These are phyloP conservation scores for Neospermospora avenae DNA, from an alignment of 2,329 filamentous ascomycete species.

Conservation along the genomic window DNA sequence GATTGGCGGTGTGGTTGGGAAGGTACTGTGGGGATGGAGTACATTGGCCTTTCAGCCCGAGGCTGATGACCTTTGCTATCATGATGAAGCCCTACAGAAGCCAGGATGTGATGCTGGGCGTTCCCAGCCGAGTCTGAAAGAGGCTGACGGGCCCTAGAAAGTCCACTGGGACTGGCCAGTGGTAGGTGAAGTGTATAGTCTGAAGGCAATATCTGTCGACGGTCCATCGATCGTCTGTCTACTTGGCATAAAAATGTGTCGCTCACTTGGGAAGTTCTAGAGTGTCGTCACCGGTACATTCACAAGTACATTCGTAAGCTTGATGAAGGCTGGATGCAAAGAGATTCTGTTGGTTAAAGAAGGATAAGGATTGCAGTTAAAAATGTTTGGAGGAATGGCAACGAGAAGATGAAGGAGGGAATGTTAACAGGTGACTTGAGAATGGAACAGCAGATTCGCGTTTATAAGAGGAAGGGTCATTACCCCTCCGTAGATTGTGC, in stretches of 20 bases:
- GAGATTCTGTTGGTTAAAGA: slow-evolving; percentile 25
- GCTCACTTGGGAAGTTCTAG: slow-evolving; percentile 16
- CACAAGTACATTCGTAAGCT: slow-evolving; percentile 14
- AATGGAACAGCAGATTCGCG: slow-evolving; percentile 33
- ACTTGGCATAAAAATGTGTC: slow-evolving; percentile 32
- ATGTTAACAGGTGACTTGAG: slow-evolving; percentile 32
- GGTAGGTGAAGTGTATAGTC: slow-evolving; percentile 23
- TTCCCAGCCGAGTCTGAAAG: slow-evolving; percentile 33
- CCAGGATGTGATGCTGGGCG: slow-evolving; percentile 30
- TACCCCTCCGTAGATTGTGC: not conserved
- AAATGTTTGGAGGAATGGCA: slow-evolving; percentile 36
- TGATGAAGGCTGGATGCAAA: slow-evolving; percentile 20
- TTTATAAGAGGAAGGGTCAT: slow-evolving; percentile 30
- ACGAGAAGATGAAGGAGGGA: slow-evolving; percentile 26
- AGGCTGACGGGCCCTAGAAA: slow-evolving; percentile 27
- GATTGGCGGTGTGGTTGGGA: slow-evolving; percentile 27
- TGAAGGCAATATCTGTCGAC: slow-evolving; percentile 25
- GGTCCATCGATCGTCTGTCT: slow-evolving; percentile 28
- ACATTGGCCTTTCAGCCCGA: slow-evolving; percentile 24
- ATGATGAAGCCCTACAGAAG: slow-evolving; percentile 28
- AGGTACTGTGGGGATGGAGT: slow-evolving; percentile 29
- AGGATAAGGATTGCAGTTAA: slow-evolving; percentile 33
- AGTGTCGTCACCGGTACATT: slow-evolving; percentile 18
- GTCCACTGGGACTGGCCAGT: slow-evolving; percentile 22
- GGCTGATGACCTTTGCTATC: slow-evolving; percentile 28